Evolutionary conservation across 345 rosid species (phyloP), one percentile per base, ranked within the genome.

Genomic region (Balakata baccata): DNA sequence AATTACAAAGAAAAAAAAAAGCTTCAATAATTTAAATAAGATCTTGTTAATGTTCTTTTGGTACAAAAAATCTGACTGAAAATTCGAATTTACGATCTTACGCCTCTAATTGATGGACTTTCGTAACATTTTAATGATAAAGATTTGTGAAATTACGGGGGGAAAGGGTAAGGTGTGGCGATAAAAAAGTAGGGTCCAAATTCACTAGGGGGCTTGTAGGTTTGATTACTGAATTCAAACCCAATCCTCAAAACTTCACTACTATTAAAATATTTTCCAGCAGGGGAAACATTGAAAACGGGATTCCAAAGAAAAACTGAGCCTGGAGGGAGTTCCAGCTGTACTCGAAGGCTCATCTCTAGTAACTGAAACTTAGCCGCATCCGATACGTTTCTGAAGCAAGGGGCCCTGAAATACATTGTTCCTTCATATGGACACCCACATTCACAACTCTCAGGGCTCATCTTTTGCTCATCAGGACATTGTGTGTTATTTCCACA

Each of bases 361-460:
- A 95, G 83, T 4, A 88, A 75, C 76, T 89, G 99, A 73, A 92
- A 92, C 77, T 81, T 25, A 51, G 78, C 81, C 45, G 68, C 88
- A 82, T 85, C 85, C 52, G 94, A 79, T 70, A 88, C 39, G 51
- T 86, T 96, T 83, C 89, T 87, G 84, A 92, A 95, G 77, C 78
- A 75, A 43, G 96, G 89, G 22, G 85, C 97, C 83, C 94, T 77
- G 83, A 92, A 95, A 80, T 87, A 90, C 56, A 95, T 61, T 66
- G 91, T 91, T 53, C 99, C 99, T 84, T 88, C 90, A 25, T 83
- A 92, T 54, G 99, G 99, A 78, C 86, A 87, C 20, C 90, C 89
- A 46, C 99, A 95, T 79, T 86, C 91, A 68, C 99, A 92, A 73
- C 93, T 92, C 77, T 91, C 97, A 81, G 99, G 99, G 78, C 92